Conservation (phyloP, 73 alveolate genomes). For the Halteria grandinella region DNA sequence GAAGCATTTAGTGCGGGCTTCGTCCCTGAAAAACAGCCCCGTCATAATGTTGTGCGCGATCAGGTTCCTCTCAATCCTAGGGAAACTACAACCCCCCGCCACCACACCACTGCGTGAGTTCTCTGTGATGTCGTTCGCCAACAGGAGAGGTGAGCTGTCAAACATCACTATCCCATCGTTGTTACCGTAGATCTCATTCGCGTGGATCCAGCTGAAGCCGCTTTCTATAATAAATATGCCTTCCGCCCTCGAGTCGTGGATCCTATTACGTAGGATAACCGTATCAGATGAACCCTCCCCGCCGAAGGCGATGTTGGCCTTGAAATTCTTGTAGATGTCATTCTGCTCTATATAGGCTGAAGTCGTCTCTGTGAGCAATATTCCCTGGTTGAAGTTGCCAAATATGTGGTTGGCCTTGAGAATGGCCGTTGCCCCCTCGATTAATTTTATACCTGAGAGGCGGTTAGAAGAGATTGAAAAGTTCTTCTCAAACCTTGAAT, state of each 20-base stretch:
- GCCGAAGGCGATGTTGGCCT: slow-evolving; percentile 97
- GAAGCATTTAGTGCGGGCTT: no score
- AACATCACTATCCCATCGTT: slow-evolving; percentile 94
- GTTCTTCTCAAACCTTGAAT: slow-evolving; percentile 79
- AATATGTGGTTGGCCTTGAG: slow-evolving; percentile 77
- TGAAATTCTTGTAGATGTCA: slow-evolving; percentile 85
- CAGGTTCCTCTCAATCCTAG: slow-evolving; percentile 69
- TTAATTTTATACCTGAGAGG: slow-evolving; percentile 88
- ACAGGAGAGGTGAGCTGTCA: slow-evolving; percentile 79
- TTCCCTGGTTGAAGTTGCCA: slow-evolving; percentile 91
- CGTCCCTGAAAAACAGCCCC: no score
- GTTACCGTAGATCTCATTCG: slow-evolving; percentile 91
- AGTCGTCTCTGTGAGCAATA: slow-evolving; percentile 88
- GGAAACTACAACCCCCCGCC: slow-evolving; percentile 81
- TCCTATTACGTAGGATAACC: slow-evolving; percentile 80
- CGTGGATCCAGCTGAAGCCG: slow-evolving; percentile 82
- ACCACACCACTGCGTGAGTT: slow-evolving; percentile 92
- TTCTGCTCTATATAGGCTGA: slow-evolving; percentile 92
- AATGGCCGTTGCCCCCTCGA: slow-evolving; percentile 81
- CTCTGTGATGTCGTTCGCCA: slow-evolving; percentile 82
- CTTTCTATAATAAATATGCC: slow-evolving; percentile 93
- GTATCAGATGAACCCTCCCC: slow-evolving; percentile 90
- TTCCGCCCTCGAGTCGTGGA: slow-evolving; percentile 89
- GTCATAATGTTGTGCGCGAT: slow-evolving; percentile 66
- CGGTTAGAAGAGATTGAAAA: slow-evolving; percentile 79